Base-by-base conservation (phyloP, 2,329 filamentous ascomycete species). In the Sporothrix brasiliensis region DNA sequence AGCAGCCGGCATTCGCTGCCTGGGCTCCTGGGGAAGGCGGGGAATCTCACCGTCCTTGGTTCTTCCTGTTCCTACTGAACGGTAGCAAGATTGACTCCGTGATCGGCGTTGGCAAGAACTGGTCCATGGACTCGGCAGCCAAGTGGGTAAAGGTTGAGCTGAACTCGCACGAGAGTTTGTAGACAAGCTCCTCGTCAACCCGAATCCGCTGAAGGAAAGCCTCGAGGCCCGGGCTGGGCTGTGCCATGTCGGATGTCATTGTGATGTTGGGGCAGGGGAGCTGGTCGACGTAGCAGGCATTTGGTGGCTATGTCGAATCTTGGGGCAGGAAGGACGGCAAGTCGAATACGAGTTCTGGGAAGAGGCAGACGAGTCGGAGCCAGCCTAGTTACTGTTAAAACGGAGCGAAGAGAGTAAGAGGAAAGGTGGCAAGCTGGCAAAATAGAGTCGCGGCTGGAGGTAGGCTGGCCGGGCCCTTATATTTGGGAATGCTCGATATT, bases 71-170 rank as follows among this genome's bases (percentile, higher is more conserved):
- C 4, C 24, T 27, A 78, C 79, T 13, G 81, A 78, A 52, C 13
- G 84, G 86, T 50, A 84, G 81, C 73, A 89, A 76, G 68, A 89
- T 84, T 7, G 85, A 84, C 73, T 88, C 86, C 3, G 85, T 86
- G 74, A 89, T 87, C 61, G 87, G 87, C 3, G 87, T 89, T 13
- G 86, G 81, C 47, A 89, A 77, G 74, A 89, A 89, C 76, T 89
- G 87, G 52, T 85, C 79, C 27, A 78, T 71, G 0, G 86, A 87
- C 49, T 86, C 78, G 70, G 83, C 82, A 27, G 87, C 85, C 60
- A 89, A 79, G 7, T 79, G 75, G 27, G 77, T 78, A 74, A 87
- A 89, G 30, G 80, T 84, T 14, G 75, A 73, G 67, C 80, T 78
- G 56, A 89, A 82, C 65, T 81, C 81, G 50, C 76, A 78, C 5